These are phyloP conservation scores for Galerina sulciceps DNA, from an alignment of 768 basidiomycete genomes.

Conservation along the genomic window DNA sequence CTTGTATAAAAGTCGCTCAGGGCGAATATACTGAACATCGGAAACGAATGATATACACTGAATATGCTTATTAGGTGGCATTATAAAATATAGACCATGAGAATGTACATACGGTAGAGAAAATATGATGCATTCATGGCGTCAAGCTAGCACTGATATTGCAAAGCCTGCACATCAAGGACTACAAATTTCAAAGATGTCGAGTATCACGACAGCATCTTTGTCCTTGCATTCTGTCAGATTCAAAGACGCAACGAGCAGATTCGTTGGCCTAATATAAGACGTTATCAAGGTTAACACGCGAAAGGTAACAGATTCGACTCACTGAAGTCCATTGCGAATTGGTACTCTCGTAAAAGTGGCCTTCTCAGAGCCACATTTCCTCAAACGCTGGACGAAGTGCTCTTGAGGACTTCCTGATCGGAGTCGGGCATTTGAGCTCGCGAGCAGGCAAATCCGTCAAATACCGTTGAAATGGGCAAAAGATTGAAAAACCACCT, in stretches of 20 bases:
- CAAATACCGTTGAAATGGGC: no score
- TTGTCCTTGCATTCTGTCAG: slow-evolving; percentile 7
- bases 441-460: no score
- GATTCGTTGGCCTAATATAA: background rate
- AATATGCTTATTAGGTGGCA: background rate
- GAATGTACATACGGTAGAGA: slow-evolving; percentile 10
- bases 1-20: no score
- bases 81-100: background rate
- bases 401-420: no score
- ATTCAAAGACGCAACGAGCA: slow-evolving; percentile 18
- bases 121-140: slow-evolving; percentile 10
- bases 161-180: slow-evolving; percentile 18
- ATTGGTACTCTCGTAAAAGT: no score
- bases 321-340: no score
- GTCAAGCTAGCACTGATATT: slow-evolving; percentile 21
- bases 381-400: no score
- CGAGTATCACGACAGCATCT: slow-evolving; percentile 13
- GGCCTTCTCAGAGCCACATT: no score
- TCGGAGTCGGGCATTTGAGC: no score
- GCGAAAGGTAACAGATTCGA: no score
- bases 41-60: slow-evolving; percentile 19
- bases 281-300: no score
- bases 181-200: slow-evolving; percentile 18
- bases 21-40: slow-evolving; percentile 27
- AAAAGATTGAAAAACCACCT: no score